Evolutionary conservation across 2,329 filamentous ascomycete genomes (phyloP).

Genomic region (Beauveria medogensis): DNA sequence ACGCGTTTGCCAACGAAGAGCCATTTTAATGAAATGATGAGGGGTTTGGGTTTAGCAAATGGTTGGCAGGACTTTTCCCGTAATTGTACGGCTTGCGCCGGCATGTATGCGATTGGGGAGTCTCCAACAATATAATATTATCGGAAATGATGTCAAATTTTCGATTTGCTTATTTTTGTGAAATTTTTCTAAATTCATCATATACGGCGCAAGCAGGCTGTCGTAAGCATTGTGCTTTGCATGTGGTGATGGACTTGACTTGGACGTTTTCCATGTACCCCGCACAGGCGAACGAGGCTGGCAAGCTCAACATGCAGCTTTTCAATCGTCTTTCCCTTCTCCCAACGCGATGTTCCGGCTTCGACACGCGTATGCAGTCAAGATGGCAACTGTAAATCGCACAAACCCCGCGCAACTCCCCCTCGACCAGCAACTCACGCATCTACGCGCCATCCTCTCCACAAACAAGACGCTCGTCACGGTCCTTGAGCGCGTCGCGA

Average conservation of each 20-base stretch:
- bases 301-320: not conserved
- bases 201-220: no score
- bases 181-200: no score
- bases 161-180: no score
- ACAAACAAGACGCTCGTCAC: conserved; percentile 21
- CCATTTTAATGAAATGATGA: not conserved
- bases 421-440: conserved; percentile 18
- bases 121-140: no score
- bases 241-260: not conserved
- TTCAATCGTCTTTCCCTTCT: not conserved
- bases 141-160: no score
- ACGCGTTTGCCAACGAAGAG: not conserved
- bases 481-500: conserved; percentile 20
- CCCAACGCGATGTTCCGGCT: not conserved
- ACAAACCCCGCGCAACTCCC: conserved; percentile 20
- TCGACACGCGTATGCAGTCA: not conserved
- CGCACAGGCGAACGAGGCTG: not conserved
- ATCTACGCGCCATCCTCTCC: conserved; percentile 18
- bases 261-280: not conserved
- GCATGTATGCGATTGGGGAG: not conserved
- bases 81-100: not conserved
- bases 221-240: not conserved
- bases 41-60: not conserved
- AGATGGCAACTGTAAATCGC: not conserved
- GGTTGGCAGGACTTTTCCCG: not conserved